These are phyloP conservation scores for Fusarium multiceps DNA, from an alignment of 2,329 filamentous ascomycete genomes.

Conservation along the genomic window DNA sequence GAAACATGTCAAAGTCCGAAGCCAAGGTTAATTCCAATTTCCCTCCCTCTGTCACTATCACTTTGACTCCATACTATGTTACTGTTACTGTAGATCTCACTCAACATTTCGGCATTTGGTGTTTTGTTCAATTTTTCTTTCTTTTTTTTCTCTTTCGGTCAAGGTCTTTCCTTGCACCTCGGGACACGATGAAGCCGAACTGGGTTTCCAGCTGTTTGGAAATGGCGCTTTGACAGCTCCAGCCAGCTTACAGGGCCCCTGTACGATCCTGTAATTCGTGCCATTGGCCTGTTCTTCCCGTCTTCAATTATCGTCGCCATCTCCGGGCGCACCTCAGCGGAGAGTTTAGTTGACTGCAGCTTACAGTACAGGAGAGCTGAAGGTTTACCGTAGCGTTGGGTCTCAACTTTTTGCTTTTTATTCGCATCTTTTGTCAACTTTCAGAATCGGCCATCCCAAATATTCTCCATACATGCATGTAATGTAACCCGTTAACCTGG, in stretches of 20 bases:
- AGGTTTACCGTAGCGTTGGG: conserved; percentile 6
- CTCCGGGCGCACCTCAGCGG: conserved; percentile 5
- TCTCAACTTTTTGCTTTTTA: conserved; percentile 6
- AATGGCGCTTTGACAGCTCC: conserved; percentile 20
- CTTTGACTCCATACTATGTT: no score
- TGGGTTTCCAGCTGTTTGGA: conserved; percentile 27
- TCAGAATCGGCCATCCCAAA: conserved; percentile 18
- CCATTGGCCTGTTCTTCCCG: conserved; percentile 9
- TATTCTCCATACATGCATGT: not conserved
- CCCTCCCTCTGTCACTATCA: conserved; percentile 13
- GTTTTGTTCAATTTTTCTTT: not conserved
- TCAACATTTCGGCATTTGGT: not conserved
- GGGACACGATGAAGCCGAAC: conserved; percentile 3
- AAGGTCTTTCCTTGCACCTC: conserved; percentile 1
- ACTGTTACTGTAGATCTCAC: not conserved
- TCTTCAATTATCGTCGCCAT: conserved; percentile 18
- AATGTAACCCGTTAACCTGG: not conserved
- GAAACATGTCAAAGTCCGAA: not conserved
- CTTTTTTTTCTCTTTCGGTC: not conserved
- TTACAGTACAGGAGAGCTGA: conserved; percentile 3
- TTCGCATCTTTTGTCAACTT: conserved; percentile 23
- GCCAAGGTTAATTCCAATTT: conserved; percentile 14
- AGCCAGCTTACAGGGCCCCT: not conserved
- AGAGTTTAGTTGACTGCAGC: conserved; percentile 8
- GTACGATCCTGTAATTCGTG: not conserved